Conservation (phyloP, 495 filamentous ascomycete genomes). For the Penicillium steckii region DNA sequence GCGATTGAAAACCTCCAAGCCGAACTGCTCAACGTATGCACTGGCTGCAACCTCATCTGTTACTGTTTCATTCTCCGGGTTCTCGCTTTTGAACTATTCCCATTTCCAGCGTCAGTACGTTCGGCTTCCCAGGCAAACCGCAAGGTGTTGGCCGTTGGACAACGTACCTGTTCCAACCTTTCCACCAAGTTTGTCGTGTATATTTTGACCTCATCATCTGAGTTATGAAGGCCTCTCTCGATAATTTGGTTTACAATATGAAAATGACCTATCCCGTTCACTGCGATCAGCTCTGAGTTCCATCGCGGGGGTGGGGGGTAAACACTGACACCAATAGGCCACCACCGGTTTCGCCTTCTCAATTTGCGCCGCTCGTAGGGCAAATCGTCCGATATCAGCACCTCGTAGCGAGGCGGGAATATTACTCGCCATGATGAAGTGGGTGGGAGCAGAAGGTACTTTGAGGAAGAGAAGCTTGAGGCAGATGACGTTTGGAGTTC, state of each 20-base stretch:
- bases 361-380: conserved; percentile 78
- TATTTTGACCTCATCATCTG: conserved; percentile 67
- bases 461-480: not conserved
- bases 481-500: conserved; percentile 15
- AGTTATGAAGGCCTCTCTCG: conserved; percentile 68
- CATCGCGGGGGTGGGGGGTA: conserved; percentile 9
- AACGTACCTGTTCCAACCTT: conserved; percentile 76
- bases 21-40: conserved; percentile 94
- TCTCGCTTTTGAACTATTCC: conserved; percentile 62
- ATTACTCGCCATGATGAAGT: conserved; percentile 61
- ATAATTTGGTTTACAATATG: conserved; percentile 93
- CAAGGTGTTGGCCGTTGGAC: not conserved
- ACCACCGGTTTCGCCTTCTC: conserved; percentile 81
- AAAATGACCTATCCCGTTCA: conserved; percentile 67
- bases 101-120: conserved; percentile 10
- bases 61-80: conserved; percentile 68
- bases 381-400: conserved; percentile 76
- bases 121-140: not conserved
- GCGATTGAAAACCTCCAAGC: conserved; percentile 77
- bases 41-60: conserved; percentile 79
- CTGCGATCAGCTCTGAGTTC: conserved; percentile 6
- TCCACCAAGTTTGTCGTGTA: conserved; percentile 88
- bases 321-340: conserved; percentile 85
- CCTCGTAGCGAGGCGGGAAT: conserved; percentile 74
- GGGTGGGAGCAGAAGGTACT: conserved; percentile 1